Percentiles rank a stretch among this genome's conserved stretches.
These are phyloP conservation scores for Pythium aquatile DNA, from an alignment of 352 stramenopile species.

Conservation along the genomic window DNA sequence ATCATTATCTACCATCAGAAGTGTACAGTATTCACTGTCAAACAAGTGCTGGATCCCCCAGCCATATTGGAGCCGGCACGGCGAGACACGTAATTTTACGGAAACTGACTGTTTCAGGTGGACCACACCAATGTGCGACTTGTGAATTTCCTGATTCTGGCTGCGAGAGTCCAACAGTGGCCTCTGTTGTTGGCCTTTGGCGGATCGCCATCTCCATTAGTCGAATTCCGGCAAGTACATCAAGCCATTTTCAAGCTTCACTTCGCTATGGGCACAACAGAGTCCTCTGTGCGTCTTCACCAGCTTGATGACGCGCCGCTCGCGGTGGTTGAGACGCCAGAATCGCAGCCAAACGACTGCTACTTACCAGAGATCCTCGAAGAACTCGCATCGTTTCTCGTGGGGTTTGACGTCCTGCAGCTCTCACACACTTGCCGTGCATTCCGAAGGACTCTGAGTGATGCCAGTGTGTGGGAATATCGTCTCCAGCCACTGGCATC, in stretches of 20 bases:
- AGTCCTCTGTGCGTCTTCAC: not conserved
- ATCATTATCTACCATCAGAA: no score
- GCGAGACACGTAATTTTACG: not conserved
- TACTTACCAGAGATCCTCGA: conserved; percentile 21
- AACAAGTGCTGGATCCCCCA: no score
- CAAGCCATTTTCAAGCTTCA: not conserved
- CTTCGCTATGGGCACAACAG: not conserved
- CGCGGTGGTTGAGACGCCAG: not conserved
- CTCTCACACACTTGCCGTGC: conserved; percentile 8
- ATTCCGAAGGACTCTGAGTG: conserved; percentile 1
- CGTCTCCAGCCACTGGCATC: not conserved
- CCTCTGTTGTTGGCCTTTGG: not conserved
- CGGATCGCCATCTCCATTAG: not conserved
- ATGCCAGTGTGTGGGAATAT: not conserved
- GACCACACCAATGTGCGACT: not conserved
- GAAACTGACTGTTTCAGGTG: not conserved
- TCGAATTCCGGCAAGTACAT: not conserved
- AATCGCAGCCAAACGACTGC: not conserved
- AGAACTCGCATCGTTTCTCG: conserved; percentile 14
- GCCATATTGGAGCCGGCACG: no score
- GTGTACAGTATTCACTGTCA: no score
- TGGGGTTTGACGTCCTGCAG: conserved; percentile 21
- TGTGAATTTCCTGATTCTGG: not conserved
- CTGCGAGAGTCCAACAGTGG: not conserved
- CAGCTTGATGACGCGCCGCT: not conserved